These are phyloP conservation scores for Lomentospora prolificans DNA, from an alignment of 2,329 filamentous ascomycete species.

Conservation along the genomic window DNA sequence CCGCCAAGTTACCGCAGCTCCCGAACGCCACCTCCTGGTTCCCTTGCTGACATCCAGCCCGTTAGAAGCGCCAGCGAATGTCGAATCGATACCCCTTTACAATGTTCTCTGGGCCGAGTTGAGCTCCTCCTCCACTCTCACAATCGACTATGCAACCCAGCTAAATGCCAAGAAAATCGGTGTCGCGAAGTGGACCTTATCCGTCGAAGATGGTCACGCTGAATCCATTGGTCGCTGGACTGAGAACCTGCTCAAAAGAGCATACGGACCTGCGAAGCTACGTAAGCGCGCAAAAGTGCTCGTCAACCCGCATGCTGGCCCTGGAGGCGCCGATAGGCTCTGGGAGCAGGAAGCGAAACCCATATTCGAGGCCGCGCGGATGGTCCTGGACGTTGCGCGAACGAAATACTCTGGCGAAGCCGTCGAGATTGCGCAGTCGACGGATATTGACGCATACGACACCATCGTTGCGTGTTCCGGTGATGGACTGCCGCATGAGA, in stretches of 20 bases:
- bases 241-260: slow-evolving; percentile 51
- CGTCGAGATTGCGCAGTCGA: slow-evolving; percentile 59
- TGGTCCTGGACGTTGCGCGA: slow-evolving; percentile 61
- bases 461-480: slow-evolving; percentile 83
- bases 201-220: slow-evolving; percentile 22
- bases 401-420: slow-evolving; percentile 71
- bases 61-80: slow-evolving; percentile 13
- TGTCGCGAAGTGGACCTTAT: slow-evolving; percentile 51
- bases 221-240: slow-evolving; percentile 51
- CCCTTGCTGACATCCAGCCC: background rate
- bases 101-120: slow-evolving; percentile 76
- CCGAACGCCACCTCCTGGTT: background rate
- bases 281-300: slow-evolving; percentile 77
- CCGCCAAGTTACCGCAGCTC: background rate
- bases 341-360: slow-evolving; percentile 71
- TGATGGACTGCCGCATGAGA: slow-evolving; percentile 83
- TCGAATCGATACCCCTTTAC: slow-evolving; percentile 57
- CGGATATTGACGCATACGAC: slow-evolving; percentile 75
- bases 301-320: slow-evolving; percentile 84
- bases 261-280: slow-evolving; percentile 60
- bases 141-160: slow-evolving; percentile 62
- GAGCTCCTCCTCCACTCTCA: slow-evolving; percentile 46
- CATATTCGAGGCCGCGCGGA: slow-evolving; percentile 71
- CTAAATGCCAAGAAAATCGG: slow-evolving; percentile 49
- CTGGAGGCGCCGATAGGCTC: slow-evolving; percentile 61